Evolutionary conservation across 768 basidiomycete species (phyloP).

Genomic region (Agaricus blazei): DNA sequence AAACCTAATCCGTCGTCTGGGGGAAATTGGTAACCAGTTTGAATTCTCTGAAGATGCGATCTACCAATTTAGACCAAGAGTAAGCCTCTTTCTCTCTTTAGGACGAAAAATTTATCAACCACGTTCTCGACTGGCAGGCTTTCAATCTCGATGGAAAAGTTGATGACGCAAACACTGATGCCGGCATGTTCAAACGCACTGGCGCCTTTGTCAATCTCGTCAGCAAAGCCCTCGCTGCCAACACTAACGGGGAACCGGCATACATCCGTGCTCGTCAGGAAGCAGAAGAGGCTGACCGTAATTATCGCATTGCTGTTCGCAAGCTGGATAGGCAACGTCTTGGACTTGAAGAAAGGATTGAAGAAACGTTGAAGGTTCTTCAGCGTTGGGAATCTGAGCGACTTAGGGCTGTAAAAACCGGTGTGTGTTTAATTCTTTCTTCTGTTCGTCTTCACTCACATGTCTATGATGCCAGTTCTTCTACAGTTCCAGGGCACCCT

Average conservation of each 20-base stretch:
- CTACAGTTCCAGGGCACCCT: slow-evolving; percentile 85
- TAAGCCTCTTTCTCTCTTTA: slow-evolving; percentile 20
- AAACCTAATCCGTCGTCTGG: slow-evolving; percentile 62
- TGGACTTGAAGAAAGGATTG: slow-evolving; percentile 79
- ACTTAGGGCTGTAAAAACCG: slow-evolving; percentile 79
- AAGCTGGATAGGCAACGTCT: slow-evolving; percentile 83
- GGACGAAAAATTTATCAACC: neutral
- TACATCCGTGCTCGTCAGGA: slow-evolving; percentile 70
- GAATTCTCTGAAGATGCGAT: slow-evolving; percentile 74
- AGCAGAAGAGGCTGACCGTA: slow-evolving; percentile 74
- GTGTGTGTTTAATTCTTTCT: slow-evolving; percentile 26
- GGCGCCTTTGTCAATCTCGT: slow-evolving; percentile 67
- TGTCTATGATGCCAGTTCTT: slow-evolving; percentile 45
- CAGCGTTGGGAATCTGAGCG: slow-evolving; percentile 87
- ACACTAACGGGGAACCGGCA: slow-evolving; percentile 52
- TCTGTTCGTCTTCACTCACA: neutral
- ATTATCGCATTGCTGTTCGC: slow-evolving; percentile 76
- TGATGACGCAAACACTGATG: slow-evolving; percentile 17
- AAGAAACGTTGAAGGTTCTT: slow-evolving; percentile 72
- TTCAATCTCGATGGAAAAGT: slow-evolving; percentile 49
- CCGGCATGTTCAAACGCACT: slow-evolving; percentile 57
- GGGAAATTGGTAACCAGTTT: slow-evolving; percentile 80
- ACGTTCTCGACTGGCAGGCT: slow-evolving; percentile 33
- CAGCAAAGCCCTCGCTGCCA: slow-evolving; percentile 58
- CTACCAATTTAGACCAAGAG: slow-evolving; percentile 83